phyloP scores from a whole-genome alignment of 805 yeast genomes.

The Metschnikowia chrysomelidarum region DNA sequence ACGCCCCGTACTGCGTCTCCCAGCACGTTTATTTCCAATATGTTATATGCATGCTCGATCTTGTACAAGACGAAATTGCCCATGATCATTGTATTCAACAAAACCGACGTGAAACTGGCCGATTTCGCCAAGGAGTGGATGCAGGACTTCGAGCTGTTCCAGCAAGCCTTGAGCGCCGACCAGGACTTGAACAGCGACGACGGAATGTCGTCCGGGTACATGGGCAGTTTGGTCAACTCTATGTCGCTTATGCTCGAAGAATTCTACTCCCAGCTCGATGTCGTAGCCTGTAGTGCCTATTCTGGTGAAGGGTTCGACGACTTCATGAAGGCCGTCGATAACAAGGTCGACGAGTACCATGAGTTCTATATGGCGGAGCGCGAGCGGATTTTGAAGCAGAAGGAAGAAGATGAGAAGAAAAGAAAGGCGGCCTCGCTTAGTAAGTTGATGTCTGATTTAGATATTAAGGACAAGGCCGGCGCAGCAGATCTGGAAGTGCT shows the following conservation, averaged over 20 bases:
- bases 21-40: slow-evolving; percentile 95
- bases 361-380: slow-evolving; percentile 82
- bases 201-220: slow-evolving; percentile 74
- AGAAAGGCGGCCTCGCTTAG: slow-evolving; percentile 70
- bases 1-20: slow-evolving; percentile 95
- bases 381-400: slow-evolving; percentile 72
- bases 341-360: slow-evolving; percentile 84
- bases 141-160: slow-evolving; percentile 93
- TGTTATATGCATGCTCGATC: slow-evolving; percentile 97
- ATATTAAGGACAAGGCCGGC: slow-evolving; percentile 45
- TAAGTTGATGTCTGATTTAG: slow-evolving; percentile 83
- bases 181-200: slow-evolving; percentile 64
- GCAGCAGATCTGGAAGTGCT: slow-evolving; percentile 44
- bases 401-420: slow-evolving; percentile 70
- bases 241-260: slow-evolving; percentile 96
- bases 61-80: slow-evolving; percentile 94
- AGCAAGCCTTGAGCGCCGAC: slow-evolving; percentile 66
- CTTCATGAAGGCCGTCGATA: slow-evolving; percentile 78
- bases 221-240: slow-evolving; percentile 90
- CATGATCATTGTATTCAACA: slow-evolving; percentile 94
- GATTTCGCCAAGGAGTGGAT: slow-evolving; percentile 95
- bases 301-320: slow-evolving; percentile 96
- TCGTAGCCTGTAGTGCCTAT: slow-evolving; percentile 87
- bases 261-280: slow-evolving; percentile 88
- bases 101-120: slow-evolving; percentile 83